Evolutionary conservation across 345 rosid species (phyloP), one percentile per base, ranked within the genome.

Genomic region (Hibiscus tridactylites): DNA sequence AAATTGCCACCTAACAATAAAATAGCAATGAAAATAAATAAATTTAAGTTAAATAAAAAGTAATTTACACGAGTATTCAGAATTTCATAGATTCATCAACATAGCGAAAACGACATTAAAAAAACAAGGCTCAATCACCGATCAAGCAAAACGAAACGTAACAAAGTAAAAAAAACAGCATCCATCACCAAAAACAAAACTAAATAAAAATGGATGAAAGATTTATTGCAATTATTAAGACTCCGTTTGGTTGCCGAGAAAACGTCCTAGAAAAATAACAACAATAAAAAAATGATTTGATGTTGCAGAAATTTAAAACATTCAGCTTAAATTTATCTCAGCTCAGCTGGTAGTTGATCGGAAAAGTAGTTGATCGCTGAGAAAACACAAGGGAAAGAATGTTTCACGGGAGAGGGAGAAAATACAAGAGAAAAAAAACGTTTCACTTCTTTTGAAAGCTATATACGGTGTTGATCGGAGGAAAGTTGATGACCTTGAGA

Each of bases 401-500:
- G 29, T 19, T 33, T 24, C 15, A 37, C 4, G n/a, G n/a, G n/a
- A n/a, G n/a, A n/a, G n/a, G n/a, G n/a, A n/a, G n/a, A n/a, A n/a
- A n/a, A n/a, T n/a, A n/a, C n/a, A n/a, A 21, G 21, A 21, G 21
- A 21, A 57, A 31, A 12, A 61, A 73, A 5, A 17, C 11, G 29
- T 19, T 33, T 24, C 15, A 37, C 4, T 59, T 9, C 4, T 8
- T 59, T 37, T 54, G 11, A 60, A 58, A 11, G 73, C n/a, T 9
- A 4, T 15, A 50, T 10, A 35, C 5, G 53, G 13, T 13, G 58
- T 35, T 65, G 66, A 57, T 54, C 33, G 49, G 61, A 6, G 64
- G 61, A 76, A 54, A 74, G 68, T 8, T 50, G 29, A 47, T 72
- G 61, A 89, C 97, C 97, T 91, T 86, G 73, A 81, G 77, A 17